Percentiles rank a stretch among this genome's conserved stretches.
Evolutionary conservation across 176 grass and related monocot genomes (phyloP).

Genomic region (Themeda triandra): DNA sequence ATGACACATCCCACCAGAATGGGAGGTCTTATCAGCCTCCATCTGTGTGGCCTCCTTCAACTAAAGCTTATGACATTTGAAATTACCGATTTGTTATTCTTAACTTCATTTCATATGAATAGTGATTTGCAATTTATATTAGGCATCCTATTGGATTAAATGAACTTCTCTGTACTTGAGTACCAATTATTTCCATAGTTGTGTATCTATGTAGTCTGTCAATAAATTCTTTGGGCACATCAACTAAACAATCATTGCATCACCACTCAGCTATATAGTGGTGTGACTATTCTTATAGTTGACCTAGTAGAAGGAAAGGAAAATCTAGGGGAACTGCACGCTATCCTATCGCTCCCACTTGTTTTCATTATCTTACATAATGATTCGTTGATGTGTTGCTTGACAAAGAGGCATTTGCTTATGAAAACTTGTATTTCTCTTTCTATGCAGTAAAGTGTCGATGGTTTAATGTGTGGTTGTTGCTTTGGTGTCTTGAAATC

Average conservation of each 20-base stretch:
- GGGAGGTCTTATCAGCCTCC: slow-evolving; percentile 26
- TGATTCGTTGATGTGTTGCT: slow-evolving; percentile 17
- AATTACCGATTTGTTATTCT: slow-evolving; percentile 13
- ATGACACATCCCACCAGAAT: slow-evolving; percentile 34
- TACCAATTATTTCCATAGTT: slow-evolving; percentile 14
- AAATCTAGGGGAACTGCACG: slow-evolving; percentile 38
- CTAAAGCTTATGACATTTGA: slow-evolving; percentile 25
- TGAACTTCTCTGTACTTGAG: neutral
- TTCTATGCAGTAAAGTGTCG: neutral
- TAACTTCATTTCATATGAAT: slow-evolving; percentile 34
- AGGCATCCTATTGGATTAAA: slow-evolving; percentile 13
- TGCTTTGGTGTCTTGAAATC: slow-evolving; percentile 17
- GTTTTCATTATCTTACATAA: slow-evolving; percentile 43
- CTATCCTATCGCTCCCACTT: slow-evolving; percentile 50
- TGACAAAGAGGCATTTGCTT: slow-evolving; percentile 17
- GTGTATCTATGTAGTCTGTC: neutral
- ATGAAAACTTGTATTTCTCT: neutral
- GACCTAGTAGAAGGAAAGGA: slow-evolving; percentile 75
- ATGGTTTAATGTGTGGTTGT: slow-evolving; percentile 14
- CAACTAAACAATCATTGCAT: slow-evolving; percentile 57
- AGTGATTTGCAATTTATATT: slow-evolving; percentile 10
- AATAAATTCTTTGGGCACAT: slow-evolving; percentile 26
- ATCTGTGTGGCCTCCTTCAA: neutral
- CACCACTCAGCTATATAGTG: slow-evolving; percentile 59
- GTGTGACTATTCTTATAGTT: slow-evolving; percentile 72